These are phyloP conservation scores for Phytophthora agathidicida DNA, from an alignment of 352 stramenopile genomes.

Conservation along the genomic window DNA sequence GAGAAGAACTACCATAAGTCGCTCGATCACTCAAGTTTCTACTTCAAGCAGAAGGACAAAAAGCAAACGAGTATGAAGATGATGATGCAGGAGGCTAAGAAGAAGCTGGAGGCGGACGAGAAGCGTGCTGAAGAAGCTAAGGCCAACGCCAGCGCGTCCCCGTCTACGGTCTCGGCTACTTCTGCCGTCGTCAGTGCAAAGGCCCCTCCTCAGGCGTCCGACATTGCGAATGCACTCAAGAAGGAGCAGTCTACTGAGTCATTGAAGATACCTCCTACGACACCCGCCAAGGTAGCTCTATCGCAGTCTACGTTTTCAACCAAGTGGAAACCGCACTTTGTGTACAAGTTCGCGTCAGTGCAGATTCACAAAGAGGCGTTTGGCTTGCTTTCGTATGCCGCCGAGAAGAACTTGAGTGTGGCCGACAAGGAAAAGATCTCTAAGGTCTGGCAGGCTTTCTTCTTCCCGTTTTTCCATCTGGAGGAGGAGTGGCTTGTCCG, in stretches of 20 bases:
- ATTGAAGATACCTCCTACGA: slow-evolving; percentile 7
- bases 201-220: slow-evolving; percentile 50
- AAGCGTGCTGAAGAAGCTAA: slow-evolving; percentile 45
- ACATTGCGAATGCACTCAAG: slow-evolving; percentile 67
- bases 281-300: slow-evolving; percentile 2
- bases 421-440: slow-evolving; percentile 86
- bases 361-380: slow-evolving; percentile 89
- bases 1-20: slow-evolving; percentile 99
- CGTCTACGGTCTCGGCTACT: slow-evolving; percentile 34
- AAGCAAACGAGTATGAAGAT: slow-evolving; percentile 95
- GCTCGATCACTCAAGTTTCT: slow-evolving; percentile 98
- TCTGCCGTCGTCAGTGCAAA: slow-evolving; percentile 26
- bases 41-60: slow-evolving; percentile 99
- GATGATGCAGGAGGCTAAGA: slow-evolving; percentile 90
- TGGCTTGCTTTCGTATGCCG: slow-evolving; percentile 76
- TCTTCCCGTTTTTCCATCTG: slow-evolving; percentile 86
- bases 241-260: slow-evolving; percentile 48
- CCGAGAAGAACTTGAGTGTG: slow-evolving; percentile 82
- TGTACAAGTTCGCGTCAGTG: slow-evolving; percentile 72
- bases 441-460: slow-evolving; percentile 86
- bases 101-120: slow-evolving; percentile 75
- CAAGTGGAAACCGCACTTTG: slow-evolving; percentile 76
- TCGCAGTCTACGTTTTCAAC: slow-evolving; percentile 6
- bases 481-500: slow-evolving; percentile 85
- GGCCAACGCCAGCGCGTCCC: slow-evolving; percentile 21